Percentiles rank a stretch among this genome's conserved stretches.
phyloP scores from a whole-genome alignment of 1,284 basidiomycete species.

The Fomitopsis pinicola region DNA sequence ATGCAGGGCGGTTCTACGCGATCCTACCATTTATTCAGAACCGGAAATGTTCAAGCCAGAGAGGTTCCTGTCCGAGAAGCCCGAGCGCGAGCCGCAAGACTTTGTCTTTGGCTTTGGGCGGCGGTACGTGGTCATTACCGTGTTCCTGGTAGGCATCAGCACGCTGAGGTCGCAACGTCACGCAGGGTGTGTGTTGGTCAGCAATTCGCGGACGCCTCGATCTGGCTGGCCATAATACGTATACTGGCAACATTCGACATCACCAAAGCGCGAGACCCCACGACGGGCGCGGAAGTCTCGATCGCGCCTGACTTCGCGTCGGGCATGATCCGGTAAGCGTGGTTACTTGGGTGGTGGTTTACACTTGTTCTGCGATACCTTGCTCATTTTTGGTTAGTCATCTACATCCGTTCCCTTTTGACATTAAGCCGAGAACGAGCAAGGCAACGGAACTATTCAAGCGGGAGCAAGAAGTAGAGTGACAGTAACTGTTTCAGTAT shows the following conservation, averaged over 20 bases:
- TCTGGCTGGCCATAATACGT: neutral
- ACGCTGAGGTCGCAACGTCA: neutral
- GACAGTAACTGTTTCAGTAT: too few species aligned
- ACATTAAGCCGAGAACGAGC: too few species aligned
- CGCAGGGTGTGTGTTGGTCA: neutral
- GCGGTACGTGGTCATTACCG: constrained; percentile 30
- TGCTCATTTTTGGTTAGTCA: neutral
- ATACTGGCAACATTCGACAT: neutral
- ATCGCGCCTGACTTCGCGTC: too few species aligned
- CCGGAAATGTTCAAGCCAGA: constrained; percentile 8
- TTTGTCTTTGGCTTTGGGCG: constrained; percentile 21
- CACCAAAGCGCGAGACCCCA: neutral
- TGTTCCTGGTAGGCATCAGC: neutral
- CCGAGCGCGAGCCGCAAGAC: constrained; percentile 12
- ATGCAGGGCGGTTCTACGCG: constrained; percentile 17
- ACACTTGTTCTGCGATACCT: neutral
- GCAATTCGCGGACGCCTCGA: neutral
- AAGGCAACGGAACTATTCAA: too few species aligned
- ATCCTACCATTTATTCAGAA: constrained; percentile 13
- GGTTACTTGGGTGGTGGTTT: neutral
- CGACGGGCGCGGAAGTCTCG: neutral
- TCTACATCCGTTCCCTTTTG: too few species aligned
- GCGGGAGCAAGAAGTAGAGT: too few species aligned
- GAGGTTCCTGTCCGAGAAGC: constrained; percentile 12
- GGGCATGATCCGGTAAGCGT: too few species aligned